These are phyloP conservation scores for Pelargonium australe DNA, from an alignment of 441 rosid species.

Conservation along the genomic window DNA sequence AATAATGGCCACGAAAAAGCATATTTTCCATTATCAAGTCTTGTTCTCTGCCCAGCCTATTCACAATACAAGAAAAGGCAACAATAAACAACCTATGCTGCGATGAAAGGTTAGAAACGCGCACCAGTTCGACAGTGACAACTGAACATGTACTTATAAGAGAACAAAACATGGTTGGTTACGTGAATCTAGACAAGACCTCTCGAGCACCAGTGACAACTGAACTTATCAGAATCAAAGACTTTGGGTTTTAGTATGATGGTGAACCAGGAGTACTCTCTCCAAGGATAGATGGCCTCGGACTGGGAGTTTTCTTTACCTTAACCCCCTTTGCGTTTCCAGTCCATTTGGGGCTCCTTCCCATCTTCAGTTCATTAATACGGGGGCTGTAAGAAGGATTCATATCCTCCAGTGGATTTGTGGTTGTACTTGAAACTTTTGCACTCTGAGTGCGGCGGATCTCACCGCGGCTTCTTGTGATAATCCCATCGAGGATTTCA, in stretches of 20 bases:
- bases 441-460: slow-evolving; percentile 48
- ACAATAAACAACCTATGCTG: slow-evolving; percentile 18
- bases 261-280: slow-evolving; percentile 24
- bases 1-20: neutral
- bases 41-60: slow-evolving; percentile 22
- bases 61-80: slow-evolving; percentile 15
- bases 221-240: slow-evolving; percentile 17
- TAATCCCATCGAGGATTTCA: slow-evolving; percentile 60
- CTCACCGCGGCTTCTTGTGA: slow-evolving; percentile 76
- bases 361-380: slow-evolving; percentile 26
- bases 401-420: slow-evolving; percentile 31
- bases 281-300: slow-evolving; percentile 45
- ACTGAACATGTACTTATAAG: neutral
- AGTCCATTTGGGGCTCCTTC: slow-evolving; percentile 24
- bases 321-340: slow-evolving; percentile 28
- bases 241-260: slow-evolving; percentile 13
- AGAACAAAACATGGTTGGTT: slow-evolving; percentile 9
- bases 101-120: slow-evolving; percentile 13
- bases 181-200: slow-evolving; percentile 30
- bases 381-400: slow-evolving; percentile 43
- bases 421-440: slow-evolving; percentile 47
- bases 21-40: slow-evolving; percentile 19
- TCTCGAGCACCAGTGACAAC: slow-evolving; percentile 39
- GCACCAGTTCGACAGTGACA: too few relatives aligned
- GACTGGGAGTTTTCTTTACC: slow-evolving; percentile 39